These are phyloP conservation scores for Amaranthus cruentus DNA, from an alignment of 148 eudicot species.

Conservation along the genomic window DNA sequence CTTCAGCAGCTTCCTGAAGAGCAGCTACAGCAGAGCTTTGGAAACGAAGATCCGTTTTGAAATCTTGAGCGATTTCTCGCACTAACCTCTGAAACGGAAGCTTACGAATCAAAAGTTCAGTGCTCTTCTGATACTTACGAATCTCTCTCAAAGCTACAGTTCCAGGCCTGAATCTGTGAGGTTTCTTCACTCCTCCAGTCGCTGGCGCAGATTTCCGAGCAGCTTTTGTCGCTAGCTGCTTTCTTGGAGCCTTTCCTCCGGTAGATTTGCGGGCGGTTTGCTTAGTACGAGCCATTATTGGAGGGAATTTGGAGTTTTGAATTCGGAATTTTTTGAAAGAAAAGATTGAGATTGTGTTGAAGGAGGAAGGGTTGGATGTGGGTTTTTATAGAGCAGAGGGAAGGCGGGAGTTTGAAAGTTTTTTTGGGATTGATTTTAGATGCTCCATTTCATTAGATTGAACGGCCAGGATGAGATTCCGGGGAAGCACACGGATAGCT, in stretches of 20 bases:
- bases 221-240: conserved; percentile 49
- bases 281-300: conserved; percentile 30
- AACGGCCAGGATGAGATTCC: neutral
- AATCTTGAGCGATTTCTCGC: conserved; percentile 47
- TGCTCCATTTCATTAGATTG: neutral
- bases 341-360: neutral
- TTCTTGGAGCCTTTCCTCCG: conserved; percentile 37
- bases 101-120: conserved; percentile 45
- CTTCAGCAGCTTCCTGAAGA: no score
- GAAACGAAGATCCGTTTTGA: no score
- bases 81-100: conserved; percentile 53
- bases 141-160: conserved; percentile 49
- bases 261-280: no score
- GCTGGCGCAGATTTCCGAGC: conserved; percentile 50
- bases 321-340: neutral
- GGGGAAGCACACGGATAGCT: neutral
- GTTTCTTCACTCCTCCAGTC: conserved; percentile 54
- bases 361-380: neutral
- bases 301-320: neutral
- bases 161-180: conserved; percentile 49
- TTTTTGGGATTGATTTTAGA: neutral
- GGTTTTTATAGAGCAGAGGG: no score
- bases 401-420: no score
- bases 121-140: conserved; percentile 55
- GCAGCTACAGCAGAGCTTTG: no score